phyloP scores from a whole-genome alignment of 306 rosid species.

The Cucurbita moschata region DNA sequence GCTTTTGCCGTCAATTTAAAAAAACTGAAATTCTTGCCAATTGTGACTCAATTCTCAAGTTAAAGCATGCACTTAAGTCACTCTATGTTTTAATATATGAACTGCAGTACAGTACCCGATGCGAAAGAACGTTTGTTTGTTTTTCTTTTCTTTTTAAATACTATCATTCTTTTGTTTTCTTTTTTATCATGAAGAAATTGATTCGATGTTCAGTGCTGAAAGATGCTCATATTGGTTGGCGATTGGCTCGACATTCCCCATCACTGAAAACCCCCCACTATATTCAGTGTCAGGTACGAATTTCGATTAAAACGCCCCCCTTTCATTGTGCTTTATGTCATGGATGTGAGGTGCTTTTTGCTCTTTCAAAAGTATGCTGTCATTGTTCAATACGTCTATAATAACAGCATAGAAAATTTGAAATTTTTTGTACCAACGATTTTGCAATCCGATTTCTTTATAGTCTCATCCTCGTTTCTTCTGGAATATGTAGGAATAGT shows the following conservation, averaged over 20 bases:
- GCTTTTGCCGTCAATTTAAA: neutral
- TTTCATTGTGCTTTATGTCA: slow-evolving; percentile 2
- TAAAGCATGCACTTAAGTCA: neutral
- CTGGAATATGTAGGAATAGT: neutral
- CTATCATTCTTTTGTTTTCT: neutral
- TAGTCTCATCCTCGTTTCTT: neutral
- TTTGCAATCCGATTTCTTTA: neutral
- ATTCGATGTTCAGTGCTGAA: neutral
- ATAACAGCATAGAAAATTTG: neutral
- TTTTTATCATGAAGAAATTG: neutral
- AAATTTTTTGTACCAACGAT: neutral
- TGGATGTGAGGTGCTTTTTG: slow-evolving; percentile 4
- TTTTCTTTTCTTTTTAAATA: no score
- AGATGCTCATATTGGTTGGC: slow-evolving; percentile 1
- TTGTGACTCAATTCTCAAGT: neutral
- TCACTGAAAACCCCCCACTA: slow-evolving; percentile 1
- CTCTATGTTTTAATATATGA: neutral
- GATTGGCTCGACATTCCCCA: neutral
- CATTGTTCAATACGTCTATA: neutral
- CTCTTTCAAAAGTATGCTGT: neutral
- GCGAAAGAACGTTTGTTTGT: neutral
- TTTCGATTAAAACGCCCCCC: neutral
- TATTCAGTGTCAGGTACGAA: neutral
- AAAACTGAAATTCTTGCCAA: no score
- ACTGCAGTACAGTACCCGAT: neutral